Evolutionary conservation across 2,329 filamentous ascomycete species (phyloP).

Genomic region (Pseudomassariella vexata): DNA sequence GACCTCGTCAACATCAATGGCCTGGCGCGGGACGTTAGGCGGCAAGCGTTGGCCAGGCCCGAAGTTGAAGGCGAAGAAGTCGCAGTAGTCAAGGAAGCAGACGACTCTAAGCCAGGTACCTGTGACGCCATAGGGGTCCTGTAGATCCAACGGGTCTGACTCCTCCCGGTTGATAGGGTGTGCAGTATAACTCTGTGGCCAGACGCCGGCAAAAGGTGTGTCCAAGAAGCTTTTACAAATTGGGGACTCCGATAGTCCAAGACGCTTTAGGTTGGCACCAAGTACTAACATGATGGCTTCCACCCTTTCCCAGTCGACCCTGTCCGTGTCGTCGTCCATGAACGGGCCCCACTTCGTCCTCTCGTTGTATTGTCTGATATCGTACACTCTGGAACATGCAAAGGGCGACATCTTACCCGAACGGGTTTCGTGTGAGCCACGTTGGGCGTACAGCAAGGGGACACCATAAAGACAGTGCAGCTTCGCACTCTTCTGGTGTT

Average conservation of each 20-base stretch:
- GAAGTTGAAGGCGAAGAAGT: slow-evolving; percentile 71
- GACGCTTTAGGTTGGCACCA: slow-evolving; percentile 52
- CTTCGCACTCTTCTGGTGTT: slow-evolving; percentile 62
- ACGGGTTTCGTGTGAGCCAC: slow-evolving; percentile 26
- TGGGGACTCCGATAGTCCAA: slow-evolving; percentile 35
- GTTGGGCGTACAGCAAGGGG: slow-evolving; percentile 36
- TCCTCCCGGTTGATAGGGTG: slow-evolving; percentile 26
- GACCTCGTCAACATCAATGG: slow-evolving; percentile 59
- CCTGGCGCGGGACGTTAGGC: slow-evolving; percentile 37
- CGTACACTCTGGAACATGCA: slow-evolving; percentile 67
- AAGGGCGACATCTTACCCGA: slow-evolving; percentile 33
- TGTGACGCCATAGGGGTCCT: slow-evolving; percentile 65
- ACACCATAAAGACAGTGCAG: slow-evolving; percentile 65
- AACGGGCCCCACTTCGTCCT: slow-evolving; percentile 67
- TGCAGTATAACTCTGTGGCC: slow-evolving; percentile 41
- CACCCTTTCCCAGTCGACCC: slow-evolving; percentile 75
- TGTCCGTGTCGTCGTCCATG: slow-evolving; percentile 51
- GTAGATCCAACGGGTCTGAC: slow-evolving; percentile 37
- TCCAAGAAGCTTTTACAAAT: slow-evolving; percentile 49
- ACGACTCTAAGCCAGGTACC: slow-evolving; percentile 65
- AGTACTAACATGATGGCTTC: slow-evolving; percentile 69
- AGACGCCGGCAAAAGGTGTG: slow-evolving; percentile 49
- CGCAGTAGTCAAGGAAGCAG: slow-evolving; percentile 60
- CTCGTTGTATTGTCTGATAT: slow-evolving; percentile 61
- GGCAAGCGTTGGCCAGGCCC: slow-evolving; percentile 33